Base-by-base conservation (phyloP, 768 basidiomycete species). In the Auriscalpium vulgare region DNA sequence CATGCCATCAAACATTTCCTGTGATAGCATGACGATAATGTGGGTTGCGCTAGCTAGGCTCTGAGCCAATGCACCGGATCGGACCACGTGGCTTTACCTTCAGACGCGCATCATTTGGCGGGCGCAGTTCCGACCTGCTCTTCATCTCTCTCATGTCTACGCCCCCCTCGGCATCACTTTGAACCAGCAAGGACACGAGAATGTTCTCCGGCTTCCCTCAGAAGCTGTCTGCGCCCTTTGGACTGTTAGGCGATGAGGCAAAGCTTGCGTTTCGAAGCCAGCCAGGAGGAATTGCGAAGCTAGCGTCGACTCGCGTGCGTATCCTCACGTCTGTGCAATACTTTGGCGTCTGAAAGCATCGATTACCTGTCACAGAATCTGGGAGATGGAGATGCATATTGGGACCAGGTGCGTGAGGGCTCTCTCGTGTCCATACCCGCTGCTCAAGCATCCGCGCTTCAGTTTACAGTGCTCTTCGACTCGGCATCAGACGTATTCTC, bases 401-500 rank as follows among this genome's bases (percentile, higher is more conserved):
- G 93, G 93, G 80, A 92, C 56, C 93, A 95, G 74, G 91, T 89
- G 60, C 64, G 81, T 65, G 34, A 13, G 37, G 14, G 36, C 17
- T 37, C 21, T 35, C 19, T 45, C 23, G 38, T 21, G 21, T 23
- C 47, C 16, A 19, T 21, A 21, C 34, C 55, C 46, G 11, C 10
- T 17, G 36, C 43, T 50, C 8, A 23, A 56, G 19, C 50, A 37
- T 29, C 21, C 5, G 6, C 57, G 44, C 21, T 40, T 16, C 64
- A 94, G 90, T 97, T 88, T 66, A 84, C 88, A 60, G 70, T 80
- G 47, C 75, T 97, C 16, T 95, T 95, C 67, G 91, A 95, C 73
- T 88, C 90, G 8, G 81, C 90, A 1, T 89, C 91, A 0, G 92
- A 95, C 62, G 91, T 94, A 38, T 94, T 91, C 71, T 89, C 93